These are phyloP conservation scores for Xylaria multiplex DNA, from an alignment of 2,329 filamentous ascomycete genomes.

Conservation along the genomic window DNA sequence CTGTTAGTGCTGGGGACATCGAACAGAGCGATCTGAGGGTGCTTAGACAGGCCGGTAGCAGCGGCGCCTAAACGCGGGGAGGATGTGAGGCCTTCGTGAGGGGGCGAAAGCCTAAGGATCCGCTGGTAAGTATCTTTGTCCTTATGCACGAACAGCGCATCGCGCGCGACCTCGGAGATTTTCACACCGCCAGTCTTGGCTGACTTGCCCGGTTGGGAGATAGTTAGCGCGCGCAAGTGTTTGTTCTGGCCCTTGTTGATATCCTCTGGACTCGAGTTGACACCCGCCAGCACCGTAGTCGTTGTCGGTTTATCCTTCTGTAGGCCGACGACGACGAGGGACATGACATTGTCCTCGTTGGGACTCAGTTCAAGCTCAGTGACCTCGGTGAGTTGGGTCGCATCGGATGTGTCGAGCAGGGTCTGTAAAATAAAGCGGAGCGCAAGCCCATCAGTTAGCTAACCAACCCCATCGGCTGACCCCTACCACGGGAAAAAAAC, in stretches of 20 bases:
- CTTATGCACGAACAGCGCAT: constrained; percentile 62
- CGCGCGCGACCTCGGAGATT: constrained; percentile 63
- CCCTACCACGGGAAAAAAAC: background rate
- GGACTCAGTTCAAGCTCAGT: constrained; percentile 81
- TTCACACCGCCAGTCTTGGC: constrained; percentile 52
- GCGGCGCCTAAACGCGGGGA: constrained; percentile 74
- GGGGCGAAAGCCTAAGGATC: constrained; percentile 64
- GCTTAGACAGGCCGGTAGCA: constrained; percentile 79
- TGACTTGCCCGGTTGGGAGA: constrained; percentile 55
- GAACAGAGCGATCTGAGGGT: constrained; percentile 84
- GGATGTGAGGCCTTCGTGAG: constrained; percentile 59
- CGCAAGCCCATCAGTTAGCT: constrained; percentile 33
- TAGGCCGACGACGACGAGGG: constrained; percentile 76
- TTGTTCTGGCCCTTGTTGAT: constrained; percentile 81
- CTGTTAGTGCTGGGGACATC: constrained; percentile 68
- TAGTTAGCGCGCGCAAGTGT: constrained; percentile 81
- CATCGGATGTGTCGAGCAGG: constrained; percentile 75
- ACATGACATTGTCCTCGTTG: constrained; percentile 90
- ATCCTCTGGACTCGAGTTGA: constrained; percentile 81
- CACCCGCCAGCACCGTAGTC: constrained; percentile 75
- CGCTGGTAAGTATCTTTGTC: constrained; percentile 69
- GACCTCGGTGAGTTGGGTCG: constrained; percentile 69
- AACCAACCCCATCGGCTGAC: background rate
- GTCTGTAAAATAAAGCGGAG: constrained; percentile 59
- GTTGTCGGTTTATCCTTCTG: constrained; percentile 60